These are phyloP conservation scores for Neopestalotiopsis clavispora DNA, from an alignment of 2,329 filamentous ascomycete genomes.

Conservation along the genomic window DNA sequence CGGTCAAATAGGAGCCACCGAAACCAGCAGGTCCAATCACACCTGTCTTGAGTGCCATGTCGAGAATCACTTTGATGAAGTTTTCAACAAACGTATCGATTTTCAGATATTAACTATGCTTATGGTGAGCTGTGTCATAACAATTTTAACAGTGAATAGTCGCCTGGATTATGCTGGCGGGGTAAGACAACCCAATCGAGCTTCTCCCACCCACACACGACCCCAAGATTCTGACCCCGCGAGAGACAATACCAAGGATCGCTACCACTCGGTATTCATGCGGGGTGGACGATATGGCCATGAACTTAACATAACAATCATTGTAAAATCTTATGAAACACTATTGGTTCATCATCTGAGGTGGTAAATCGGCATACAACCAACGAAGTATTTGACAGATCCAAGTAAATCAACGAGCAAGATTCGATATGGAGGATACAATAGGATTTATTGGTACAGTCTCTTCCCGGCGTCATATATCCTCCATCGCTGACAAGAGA, in stretches of 20 bases:
- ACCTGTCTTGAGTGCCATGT: conserved; percentile 1
- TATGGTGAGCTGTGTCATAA: neutral
- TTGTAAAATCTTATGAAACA: neutral
- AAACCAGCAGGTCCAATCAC: neutral
- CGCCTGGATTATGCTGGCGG: neutral
- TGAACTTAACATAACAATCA: neutral
- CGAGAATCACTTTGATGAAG: neutral
- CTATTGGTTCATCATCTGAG: neutral
- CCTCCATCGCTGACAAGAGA: neutral
- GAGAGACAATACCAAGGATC: neutral
- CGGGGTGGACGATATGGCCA: neutral
- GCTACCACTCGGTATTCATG: neutral
- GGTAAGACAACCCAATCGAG: neutral
- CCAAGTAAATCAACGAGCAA: neutral
- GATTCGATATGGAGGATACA: neutral
- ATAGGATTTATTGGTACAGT: conserved; percentile 7
- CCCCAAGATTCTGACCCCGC: neutral
- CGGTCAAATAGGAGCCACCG: conserved; percentile 3
- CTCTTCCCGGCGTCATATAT: neutral
- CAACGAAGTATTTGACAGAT: neutral
- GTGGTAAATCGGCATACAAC: neutral
- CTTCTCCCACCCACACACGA: neutral
- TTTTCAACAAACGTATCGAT: no score
- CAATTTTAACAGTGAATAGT: neutral
- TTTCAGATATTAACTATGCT: neutral